Base-by-base conservation (phyloP, 495 filamentous ascomycete species). In the Neurospora tetrasperma region DNA sequence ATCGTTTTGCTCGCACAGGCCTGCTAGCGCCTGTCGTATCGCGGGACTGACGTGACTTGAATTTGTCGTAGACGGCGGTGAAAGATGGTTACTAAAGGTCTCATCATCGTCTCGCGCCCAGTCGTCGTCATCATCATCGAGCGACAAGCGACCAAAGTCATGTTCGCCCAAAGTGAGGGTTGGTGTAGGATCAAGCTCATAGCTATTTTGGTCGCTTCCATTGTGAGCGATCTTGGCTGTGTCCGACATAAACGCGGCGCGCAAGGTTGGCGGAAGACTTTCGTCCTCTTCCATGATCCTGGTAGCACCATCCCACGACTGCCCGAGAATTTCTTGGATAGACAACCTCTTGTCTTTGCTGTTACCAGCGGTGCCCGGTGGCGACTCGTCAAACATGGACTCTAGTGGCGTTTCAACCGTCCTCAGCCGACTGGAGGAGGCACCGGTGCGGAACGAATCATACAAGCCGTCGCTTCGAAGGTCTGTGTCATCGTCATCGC, bases 401-500 rank as follows among this genome's bases (percentile, higher is more conserved):
- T 98, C 94, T 39, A 97, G 87, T 4, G 90, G 90, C 69, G 85
- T 82, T 72, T 88, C 85, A 31, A 84, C 82, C n/a, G 83, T 82
- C 71, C 83, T 80, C 73, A 84, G 76, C 35, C 87, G 84, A 43
- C 71, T 77, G 66, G 83, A 89, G 8, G 94, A 96, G 35, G 89
- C 89, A 69, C 90, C 88, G 10, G 95, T 97, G 72, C 94, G 90
- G 74, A 96, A 84, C 18, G 94, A 98, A 80, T 98, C 96, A 82
- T 93, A 98, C 68, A 94, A 89, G 7, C 92, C 95, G 75, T 98
- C 96, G 76, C 92, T 97, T 81, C 92, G 88, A 72, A 92, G 89
- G 76, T 97, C 94, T 4, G 89, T 89, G 71, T 97, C 94, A 71
- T 96, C 93, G 74, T 97, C 94, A 70, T 95, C 94, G 6, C 90